Conservation (phyloP, 1,139 yeast species). For the Saccharomycopsis hybrid region DNA sequence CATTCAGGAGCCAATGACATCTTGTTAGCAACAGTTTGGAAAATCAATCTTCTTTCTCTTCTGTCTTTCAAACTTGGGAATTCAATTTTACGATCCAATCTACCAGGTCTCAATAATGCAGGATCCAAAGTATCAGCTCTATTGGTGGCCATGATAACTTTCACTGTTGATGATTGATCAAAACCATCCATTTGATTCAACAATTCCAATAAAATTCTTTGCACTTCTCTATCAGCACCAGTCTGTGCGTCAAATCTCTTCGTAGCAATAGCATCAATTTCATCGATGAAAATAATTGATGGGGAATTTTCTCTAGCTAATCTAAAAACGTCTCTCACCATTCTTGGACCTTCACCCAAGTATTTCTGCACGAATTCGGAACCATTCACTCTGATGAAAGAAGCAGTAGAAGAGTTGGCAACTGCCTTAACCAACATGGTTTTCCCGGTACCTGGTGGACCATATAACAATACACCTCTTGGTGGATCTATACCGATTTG, state of each 20-base stretch:
- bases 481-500: constrained; percentile 99
- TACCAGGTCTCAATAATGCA: constrained; percentile 94
- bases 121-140: constrained; percentile 98
- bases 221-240: constrained; percentile 99
- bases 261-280: constrained; percentile 98
- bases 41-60: constrained; percentile 94
- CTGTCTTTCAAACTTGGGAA: constrained; percentile 94
- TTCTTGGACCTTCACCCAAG: constrained; percentile 98
- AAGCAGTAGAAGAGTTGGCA: constrained; percentile 92
- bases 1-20: constrained; percentile 98
- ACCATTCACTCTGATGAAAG: constrained; percentile 94
- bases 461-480: constrained; percentile 91
- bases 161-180: constrained; percentile 91
- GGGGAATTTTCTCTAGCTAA: constrained; percentile 97
- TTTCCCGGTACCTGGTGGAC: constrained; percentile 99
- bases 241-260: constrained; percentile 99
- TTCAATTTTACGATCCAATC: constrained; percentile 97
- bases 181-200: constrained; percentile 99
- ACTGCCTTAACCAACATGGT: constrained; percentile 99
- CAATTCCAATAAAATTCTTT: constrained; percentile 91
- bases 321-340: constrained; percentile 97
- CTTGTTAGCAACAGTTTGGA: constrained; percentile 91
- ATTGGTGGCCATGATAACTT: constrained; percentile 98
- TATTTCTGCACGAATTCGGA: constrained; percentile 98
- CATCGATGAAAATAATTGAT: constrained; percentile 93